Evolutionary conservation across 371 early-diverging fungal genomes (phyloP).

Genomic region (Mucor plumbeus): DNA sequence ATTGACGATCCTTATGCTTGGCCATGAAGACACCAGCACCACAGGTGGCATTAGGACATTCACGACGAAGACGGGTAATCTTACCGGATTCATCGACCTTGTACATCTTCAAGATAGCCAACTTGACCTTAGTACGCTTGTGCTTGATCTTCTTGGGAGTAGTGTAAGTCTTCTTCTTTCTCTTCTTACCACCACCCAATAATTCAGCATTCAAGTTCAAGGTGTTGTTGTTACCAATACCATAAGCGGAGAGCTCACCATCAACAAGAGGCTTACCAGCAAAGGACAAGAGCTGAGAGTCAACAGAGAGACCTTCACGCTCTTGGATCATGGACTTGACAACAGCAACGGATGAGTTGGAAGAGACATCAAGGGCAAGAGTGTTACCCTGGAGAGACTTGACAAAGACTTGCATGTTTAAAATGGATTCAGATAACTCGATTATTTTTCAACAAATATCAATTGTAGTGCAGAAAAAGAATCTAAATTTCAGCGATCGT

Average conservation of each 20-base stretch:
- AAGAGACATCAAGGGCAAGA: slow-evolving; percentile 82
- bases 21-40: slow-evolving; percentile 99
- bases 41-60: slow-evolving; percentile 92
- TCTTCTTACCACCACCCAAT: slow-evolving; percentile 94
- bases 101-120: slow-evolving; percentile 96
- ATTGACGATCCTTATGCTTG: slow-evolving; percentile 95
- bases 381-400: slow-evolving; percentile 87
- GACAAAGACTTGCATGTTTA: slow-evolving; percentile 85
- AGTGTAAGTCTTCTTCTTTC: slow-evolving; percentile 98
- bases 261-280: slow-evolving; percentile 92
- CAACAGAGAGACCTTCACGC: slow-evolving; percentile 93
- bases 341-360: slow-evolving; percentile 76
- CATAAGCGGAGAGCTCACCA: slow-evolving; percentile 75
- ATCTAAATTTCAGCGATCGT: slow-evolving; percentile 1
- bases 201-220: slow-evolving; percentile 76
- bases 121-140: slow-evolving; percentile 97
- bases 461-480: slow-evolving; percentile 37
- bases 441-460: slow-evolving; percentile 37
- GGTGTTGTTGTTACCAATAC: slow-evolving; percentile 89
- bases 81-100: slow-evolving; percentile 95
- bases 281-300: slow-evolving; percentile 93
- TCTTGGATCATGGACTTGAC: slow-evolving; percentile 90
- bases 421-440: slow-evolving; percentile 44
- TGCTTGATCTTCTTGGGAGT: slow-evolving; percentile 99
- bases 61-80: slow-evolving; percentile 96